Base-by-base conservation (phyloP, 345 rosid genomes). In the Hypericum androsaemum region DNA sequence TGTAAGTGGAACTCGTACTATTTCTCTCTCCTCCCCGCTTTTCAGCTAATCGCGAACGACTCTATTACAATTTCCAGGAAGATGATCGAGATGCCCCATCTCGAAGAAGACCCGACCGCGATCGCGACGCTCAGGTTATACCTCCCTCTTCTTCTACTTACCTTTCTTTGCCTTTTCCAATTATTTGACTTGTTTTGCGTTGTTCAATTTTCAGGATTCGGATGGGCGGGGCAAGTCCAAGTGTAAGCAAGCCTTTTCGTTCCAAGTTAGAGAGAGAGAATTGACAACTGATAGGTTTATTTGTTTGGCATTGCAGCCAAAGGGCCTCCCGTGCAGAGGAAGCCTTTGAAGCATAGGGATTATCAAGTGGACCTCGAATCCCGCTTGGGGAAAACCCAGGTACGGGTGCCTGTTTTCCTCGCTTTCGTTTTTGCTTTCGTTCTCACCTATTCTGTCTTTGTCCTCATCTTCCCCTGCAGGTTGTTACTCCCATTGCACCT, bases 401-500 rank as follows among this genome's bases (percentile, higher is more conserved):
- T 75, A 17, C 44, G 6, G 6, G 8, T 16, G 35, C 28, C 6
- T 9, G 9, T 45, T 22, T 10, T 62, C 17, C 3, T 6, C 46
- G 43, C 16, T 37, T 55, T 56, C 9, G 12, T 38, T 22, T 54
- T 39, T 38, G 37, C 17, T 7, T 7, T 44, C 46, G 0, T 50
- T 42, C 40, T 40, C 14, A 14, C 56, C 11, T 8, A 41, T 45
- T 37, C 39, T 32, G 12, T 41, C 42, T 28, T 38, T 13, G 47
- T 39, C n/a, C 1, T 54, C 0, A 10, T 35, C 41, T 6, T 35
- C 16, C 8, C 22, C 48, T 63, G 67, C 86, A 88, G 98, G 97
- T 88, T 54, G 96, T 92, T 66, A 88, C 98, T 54, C 98, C 97
- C 1, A 94, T 92, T 53, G 95, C 98, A 53, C 98, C 97, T 59